Conservation (phyloP, 177 flowering plant species). For the Vitis hybrid region DNA sequence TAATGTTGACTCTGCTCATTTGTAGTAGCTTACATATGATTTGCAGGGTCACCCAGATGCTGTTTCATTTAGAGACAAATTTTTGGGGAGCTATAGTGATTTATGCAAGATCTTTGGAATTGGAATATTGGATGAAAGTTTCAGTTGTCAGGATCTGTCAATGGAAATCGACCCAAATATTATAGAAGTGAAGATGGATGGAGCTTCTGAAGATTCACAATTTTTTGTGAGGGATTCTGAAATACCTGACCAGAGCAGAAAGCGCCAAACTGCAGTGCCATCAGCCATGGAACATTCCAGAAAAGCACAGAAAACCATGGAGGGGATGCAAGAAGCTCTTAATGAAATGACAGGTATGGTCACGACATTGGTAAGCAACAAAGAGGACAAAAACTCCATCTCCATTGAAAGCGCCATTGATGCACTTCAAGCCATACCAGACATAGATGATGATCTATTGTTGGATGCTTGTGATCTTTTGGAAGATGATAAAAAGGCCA, state of each 20-base stretch:
- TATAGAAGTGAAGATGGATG: constrained; percentile 19
- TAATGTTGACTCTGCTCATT: background rate
- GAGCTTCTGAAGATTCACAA: constrained; percentile 10
- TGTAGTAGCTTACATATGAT: constrained; percentile 1
- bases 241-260: constrained; percentile 16
- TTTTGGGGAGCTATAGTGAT: constrained; percentile 23
- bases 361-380: constrained; percentile 10
- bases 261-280: constrained; percentile 21
- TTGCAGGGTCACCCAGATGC: constrained; percentile 50
- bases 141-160: constrained; percentile 13
- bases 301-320: constrained; percentile 24
- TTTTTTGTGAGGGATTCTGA: constrained; percentile 7
- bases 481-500: constrained; percentile 50
- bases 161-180: constrained; percentile 14
- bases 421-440: constrained; percentile 39
- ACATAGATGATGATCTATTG: constrained; percentile 41
- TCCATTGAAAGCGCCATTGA: constrained; percentile 32
- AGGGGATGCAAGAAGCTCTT: constrained; percentile 15
- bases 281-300: constrained; percentile 9
- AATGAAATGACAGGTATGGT: constrained; percentile 18
- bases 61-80: constrained; percentile 19
- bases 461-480: constrained; percentile 51
- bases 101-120: constrained; percentile 37
- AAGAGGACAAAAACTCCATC: constrained; percentile 13
- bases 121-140: constrained; percentile 14